Evolutionary conservation across 805 yeast genomes (phyloP).

Genomic region (Pichia occidentalis): DNA sequence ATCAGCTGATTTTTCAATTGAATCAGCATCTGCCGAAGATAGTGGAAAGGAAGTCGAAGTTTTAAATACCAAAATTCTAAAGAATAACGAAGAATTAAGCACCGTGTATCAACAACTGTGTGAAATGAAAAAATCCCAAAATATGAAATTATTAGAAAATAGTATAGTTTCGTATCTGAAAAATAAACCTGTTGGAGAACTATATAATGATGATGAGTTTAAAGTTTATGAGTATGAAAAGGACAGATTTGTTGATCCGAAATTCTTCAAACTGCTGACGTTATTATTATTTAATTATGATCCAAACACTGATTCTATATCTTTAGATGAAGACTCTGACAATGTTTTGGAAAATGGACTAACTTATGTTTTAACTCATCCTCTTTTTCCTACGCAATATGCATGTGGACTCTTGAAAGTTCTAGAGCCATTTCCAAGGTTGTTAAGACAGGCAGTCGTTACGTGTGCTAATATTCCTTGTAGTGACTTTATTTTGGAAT

Average conservation of each 20-base stretch:
- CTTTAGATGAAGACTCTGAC: conserved; percentile 17
- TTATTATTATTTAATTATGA: conserved; percentile 33
- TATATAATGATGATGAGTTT: conserved; percentile 19
- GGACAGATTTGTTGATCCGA: conserved; percentile 59
- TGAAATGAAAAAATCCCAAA: conserved; percentile 18
- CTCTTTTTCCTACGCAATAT: conserved; percentile 63
- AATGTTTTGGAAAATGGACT: conserved; percentile 53
- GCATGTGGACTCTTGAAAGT: conserved; percentile 48
- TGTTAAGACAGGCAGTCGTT: conserved; percentile 75
- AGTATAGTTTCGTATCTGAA: conserved; percentile 27
- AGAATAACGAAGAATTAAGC: conserved; percentile 20
- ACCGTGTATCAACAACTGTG: conserved; percentile 27
- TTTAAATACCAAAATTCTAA: conserved; percentile 22
- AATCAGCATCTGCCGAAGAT: conserved; percentile 16
- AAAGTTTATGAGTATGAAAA: conserved; percentile 53
- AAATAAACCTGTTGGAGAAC: conserved; percentile 5
- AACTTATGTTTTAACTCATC: conserved; percentile 78
- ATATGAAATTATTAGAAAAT: conserved; percentile 28
- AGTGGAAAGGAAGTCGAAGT: conserved; percentile 18
- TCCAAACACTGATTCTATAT: conserved; percentile 13
- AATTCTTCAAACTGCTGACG: conserved; percentile 42
- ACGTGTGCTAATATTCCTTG: conserved; percentile 68
- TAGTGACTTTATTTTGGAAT: conserved; percentile 54
- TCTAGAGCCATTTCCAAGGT: conserved; percentile 47
- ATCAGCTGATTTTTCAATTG: conserved; percentile 22